Percentiles rank a stretch among this genome's conserved stretches.
These are phyloP conservation scores for Neonothopanus nambi DNA, from an alignment of 1,284 basidiomycete genomes.

Conservation along the genomic window DNA sequence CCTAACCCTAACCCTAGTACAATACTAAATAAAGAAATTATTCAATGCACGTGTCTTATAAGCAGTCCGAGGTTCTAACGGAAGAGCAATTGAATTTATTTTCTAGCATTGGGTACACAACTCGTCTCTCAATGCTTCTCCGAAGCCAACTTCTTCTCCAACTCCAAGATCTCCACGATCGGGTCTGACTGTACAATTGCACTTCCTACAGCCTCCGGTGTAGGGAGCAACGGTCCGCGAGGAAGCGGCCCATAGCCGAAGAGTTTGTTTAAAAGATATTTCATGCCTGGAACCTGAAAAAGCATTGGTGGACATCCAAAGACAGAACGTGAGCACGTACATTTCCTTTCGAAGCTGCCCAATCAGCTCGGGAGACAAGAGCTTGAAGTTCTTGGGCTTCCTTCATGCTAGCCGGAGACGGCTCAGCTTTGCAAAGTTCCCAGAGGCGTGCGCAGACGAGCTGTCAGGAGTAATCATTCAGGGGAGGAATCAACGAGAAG, in stretches of 20 bases:
- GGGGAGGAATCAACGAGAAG: neutral
- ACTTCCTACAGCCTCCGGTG: neutral
- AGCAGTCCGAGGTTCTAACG: neutral
- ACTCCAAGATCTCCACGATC: slow-evolving; percentile 3
- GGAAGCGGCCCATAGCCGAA: slow-evolving; percentile 9
- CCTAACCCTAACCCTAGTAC: slow-evolving; percentile 1
- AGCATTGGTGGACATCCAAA: neutral
- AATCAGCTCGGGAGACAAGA: slow-evolving; percentile 18
- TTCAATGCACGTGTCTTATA: neutral
- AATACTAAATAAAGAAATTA: neutral
- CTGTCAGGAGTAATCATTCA: neutral
- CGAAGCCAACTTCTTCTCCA: slow-evolving; percentile 5
- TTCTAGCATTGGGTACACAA: too few species aligned
- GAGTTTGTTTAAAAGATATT: slow-evolving; percentile 10
- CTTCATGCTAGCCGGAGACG: slow-evolving; percentile 4
- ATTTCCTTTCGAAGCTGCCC: slow-evolving; percentile 13
- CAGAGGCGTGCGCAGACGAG: slow-evolving; percentile 5
- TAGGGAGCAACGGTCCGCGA: slow-evolving; percentile 10
- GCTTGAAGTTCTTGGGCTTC: slow-evolving; percentile 16
- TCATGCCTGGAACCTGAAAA: slow-evolving; percentile 12
- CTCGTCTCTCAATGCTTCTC: too few species aligned
- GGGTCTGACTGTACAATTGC: slow-evolving; percentile 1
- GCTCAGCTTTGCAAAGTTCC: slow-evolving; percentile 10
- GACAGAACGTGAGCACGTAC: neutral
- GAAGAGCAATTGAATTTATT: too few species aligned